These are phyloP conservation scores for Ophiocordyceps camponoti-saundersi DNA, from an alignment of 2,329 filamentous ascomycete genomes.

Conservation along the genomic window DNA sequence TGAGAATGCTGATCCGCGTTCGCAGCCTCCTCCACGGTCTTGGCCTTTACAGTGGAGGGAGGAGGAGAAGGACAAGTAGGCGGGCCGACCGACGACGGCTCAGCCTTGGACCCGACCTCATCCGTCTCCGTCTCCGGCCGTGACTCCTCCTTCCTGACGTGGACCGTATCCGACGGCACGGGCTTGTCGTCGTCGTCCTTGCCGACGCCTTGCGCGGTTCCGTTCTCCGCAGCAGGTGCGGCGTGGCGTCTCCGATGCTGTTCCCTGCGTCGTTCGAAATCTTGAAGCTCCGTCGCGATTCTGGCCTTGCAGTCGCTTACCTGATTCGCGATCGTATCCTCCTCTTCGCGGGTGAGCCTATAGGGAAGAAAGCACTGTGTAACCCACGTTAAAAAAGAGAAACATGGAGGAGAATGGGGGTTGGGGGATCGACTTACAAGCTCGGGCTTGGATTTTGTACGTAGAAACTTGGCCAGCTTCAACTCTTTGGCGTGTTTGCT, in stretches of 20 bases:
- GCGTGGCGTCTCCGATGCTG: conserved; percentile 15
- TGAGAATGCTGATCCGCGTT: conserved; percentile 28
- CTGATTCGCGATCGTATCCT: conserved; percentile 54
- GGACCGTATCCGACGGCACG: conserved; percentile 1
- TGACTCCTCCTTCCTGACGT: background rate
- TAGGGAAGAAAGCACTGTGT: conserved; percentile 71
- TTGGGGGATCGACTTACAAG: conserved; percentile 52
- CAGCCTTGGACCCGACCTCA: background rate
- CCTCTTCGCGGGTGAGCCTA: conserved; percentile 52
- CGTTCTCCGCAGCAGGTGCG: conserved; percentile 1
- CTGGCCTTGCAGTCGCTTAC: conserved; percentile 44
- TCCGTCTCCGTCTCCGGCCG: background rate
- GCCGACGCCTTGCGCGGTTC: conserved; percentile 7
- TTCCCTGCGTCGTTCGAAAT: conserved; percentile 37
- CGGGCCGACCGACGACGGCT: background rate
- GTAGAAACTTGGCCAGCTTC: conserved; percentile 53
- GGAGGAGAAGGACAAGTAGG: background rate
- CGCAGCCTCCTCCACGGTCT: background rate
- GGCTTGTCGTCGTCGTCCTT: conserved; percentile 1
- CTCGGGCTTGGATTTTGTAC: conserved; percentile 52
- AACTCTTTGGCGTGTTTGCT: conserved; percentile 57
- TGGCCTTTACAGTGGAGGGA: background rate
- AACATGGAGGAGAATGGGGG: too few relatives aligned
- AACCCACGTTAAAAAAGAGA: background rate
- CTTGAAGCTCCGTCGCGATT: conserved; percentile 47